Conservation (phyloP, 495 filamentous ascomycete species). For the Ascobolus immersus region DNA sequence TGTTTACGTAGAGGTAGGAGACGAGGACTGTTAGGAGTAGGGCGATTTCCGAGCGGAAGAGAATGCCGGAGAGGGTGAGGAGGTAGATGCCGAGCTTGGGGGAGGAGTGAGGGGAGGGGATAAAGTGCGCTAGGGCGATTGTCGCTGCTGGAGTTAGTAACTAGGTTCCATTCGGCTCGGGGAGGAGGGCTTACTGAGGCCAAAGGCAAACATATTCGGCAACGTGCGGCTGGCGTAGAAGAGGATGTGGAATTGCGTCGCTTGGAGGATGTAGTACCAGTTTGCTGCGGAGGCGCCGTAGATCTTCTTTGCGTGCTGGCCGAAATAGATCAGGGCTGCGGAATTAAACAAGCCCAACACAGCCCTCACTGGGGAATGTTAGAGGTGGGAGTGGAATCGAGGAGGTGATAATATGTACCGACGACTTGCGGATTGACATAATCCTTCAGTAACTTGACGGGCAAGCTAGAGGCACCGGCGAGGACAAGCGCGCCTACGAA, state of each 20-base stretch:
- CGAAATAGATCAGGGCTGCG: conserved; percentile 35
- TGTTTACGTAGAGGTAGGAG: conserved; percentile 29
- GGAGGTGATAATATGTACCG: conserved; percentile 13
- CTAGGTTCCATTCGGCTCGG: not conserved
- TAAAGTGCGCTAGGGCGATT: conserved; percentile 39
- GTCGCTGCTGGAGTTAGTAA: conserved; percentile 26
- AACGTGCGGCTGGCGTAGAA: conserved; percentile 84
- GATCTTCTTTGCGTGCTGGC: conserved; percentile 31
- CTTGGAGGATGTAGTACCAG: conserved; percentile 66
- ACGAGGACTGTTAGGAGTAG: conserved; percentile 41
- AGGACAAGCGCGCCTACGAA: conserved; percentile 60
- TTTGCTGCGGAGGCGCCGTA: conserved; percentile 45
- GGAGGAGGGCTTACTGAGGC: conserved; percentile 31
- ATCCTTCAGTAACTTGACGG: conserved; percentile 24
- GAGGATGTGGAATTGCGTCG: conserved; percentile 72
- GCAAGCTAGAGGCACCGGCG: conserved; percentile 38
- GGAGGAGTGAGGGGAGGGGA: conserved; percentile 26
- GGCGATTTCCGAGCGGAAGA: conserved; percentile 79
- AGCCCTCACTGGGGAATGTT: conserved; percentile 35
- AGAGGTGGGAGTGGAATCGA: not conserved
- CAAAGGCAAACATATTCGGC: conserved; percentile 93
- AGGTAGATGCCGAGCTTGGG: conserved; percentile 34
- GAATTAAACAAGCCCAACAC: conserved; percentile 63
- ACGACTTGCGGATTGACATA: conserved; percentile 27
- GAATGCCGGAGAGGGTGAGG: conserved; percentile 53